Conservation (phyloP, 441 rosid genomes). For the Aleurites moluccanus region DNA sequence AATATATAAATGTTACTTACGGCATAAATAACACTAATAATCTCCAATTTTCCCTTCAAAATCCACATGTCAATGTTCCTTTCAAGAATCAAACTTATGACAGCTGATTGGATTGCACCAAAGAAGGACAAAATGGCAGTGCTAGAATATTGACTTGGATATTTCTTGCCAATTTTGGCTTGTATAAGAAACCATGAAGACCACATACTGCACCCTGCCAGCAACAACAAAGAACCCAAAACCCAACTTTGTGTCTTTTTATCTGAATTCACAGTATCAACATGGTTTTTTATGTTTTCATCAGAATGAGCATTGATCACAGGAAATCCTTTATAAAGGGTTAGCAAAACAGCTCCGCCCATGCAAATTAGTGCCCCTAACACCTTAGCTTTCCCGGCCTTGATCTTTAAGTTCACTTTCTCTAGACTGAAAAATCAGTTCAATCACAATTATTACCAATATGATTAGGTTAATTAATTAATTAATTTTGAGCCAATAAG, state of each 20-base stretch:
- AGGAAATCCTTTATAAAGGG: conserved; percentile 52
- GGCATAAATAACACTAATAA: conserved; percentile 42
- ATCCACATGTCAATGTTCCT: conserved; percentile 47
- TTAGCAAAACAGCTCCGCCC: conserved; percentile 47
- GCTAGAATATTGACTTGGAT: conserved; percentile 60
- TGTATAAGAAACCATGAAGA: conserved; percentile 68
- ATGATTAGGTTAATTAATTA: not conserved
- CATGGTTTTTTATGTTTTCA: conserved; percentile 6
- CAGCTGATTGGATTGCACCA: conserved; percentile 60
- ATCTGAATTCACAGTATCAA: conserved; percentile 10
- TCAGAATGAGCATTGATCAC: conserved; percentile 28
- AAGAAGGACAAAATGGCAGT: conserved; percentile 56
- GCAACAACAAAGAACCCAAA: conserved; percentile 46
- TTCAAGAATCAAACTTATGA: conserved; percentile 31
- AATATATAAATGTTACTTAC: conserved; percentile 32
- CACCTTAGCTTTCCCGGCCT: conserved; percentile 54
- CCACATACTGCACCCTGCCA: conserved; percentile 46
- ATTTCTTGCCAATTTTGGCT: conserved; percentile 43
- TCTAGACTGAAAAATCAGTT: conserved; percentile 42
- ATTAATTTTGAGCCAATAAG: not conserved
- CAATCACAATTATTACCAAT: not conserved
- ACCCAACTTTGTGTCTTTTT: conserved; percentile 42
- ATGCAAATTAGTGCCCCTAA: conserved; percentile 52
- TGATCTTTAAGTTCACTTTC: conserved; percentile 36
- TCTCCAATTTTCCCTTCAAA: conserved; percentile 49